These are phyloP conservation scores for Chlamydomonas eustigma DNA, from an alignment of 139 green algal species.

Conservation along the genomic window DNA sequence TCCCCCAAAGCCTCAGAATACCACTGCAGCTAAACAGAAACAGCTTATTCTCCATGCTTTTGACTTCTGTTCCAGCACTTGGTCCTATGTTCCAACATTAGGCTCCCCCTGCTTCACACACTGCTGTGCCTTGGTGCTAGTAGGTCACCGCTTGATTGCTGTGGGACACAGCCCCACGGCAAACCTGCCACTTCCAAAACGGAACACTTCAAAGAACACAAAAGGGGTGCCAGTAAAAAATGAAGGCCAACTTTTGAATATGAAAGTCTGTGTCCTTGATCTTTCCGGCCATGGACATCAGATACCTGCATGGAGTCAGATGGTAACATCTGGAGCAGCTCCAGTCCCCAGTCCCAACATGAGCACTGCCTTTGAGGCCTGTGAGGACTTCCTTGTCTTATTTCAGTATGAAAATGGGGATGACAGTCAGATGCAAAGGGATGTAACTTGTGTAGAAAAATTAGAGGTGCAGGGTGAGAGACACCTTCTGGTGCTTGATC, in stretches of 20 bases:
- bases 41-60: conserved; percentile 17
- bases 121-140: not conserved
- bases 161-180: not conserved
- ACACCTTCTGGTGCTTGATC: too few species aligned
- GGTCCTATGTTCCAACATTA: not conserved
- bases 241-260: too few species aligned
- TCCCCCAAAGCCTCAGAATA: not conserved
- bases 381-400: not conserved
- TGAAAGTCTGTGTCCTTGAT: conserved; percentile 4
- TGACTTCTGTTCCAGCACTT: conserved; percentile 6
- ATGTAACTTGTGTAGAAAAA: too few species aligned
- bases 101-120: conserved; percentile 3
- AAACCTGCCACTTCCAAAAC: too few species aligned
- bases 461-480: too few species aligned
- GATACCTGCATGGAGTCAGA: not conserved
- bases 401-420: too few species aligned
- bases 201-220: too few species aligned
- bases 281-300: not conserved
- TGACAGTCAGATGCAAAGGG: too few species aligned
- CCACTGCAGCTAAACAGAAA: not conserved
- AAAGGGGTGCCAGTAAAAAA: too few species aligned
- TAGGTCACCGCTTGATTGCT: not conserved
- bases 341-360: too few species aligned
- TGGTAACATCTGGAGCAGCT: not conserved
- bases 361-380: not conserved